These are phyloP conservation scores for Gaeumannomyces tritici DNA, from an alignment of 2,329 filamentous ascomycete species.

Conservation along the genomic window DNA sequence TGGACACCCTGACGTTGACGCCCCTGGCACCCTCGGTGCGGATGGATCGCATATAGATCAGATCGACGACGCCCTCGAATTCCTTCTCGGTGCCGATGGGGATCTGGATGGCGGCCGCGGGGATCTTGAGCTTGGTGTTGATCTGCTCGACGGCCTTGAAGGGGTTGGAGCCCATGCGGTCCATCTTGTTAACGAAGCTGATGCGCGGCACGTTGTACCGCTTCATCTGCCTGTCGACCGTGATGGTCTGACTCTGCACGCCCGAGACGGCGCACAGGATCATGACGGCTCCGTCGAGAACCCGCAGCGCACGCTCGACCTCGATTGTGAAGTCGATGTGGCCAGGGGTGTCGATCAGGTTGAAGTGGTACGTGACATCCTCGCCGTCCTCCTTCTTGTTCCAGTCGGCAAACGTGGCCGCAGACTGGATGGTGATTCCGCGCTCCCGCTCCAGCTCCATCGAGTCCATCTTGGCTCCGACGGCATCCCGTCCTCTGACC, in stretches of 20 bases:
- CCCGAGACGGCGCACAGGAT: constrained; percentile 95
- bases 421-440: constrained; percentile 97
- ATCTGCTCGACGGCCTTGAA: constrained; percentile 98
- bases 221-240: constrained; percentile 97
- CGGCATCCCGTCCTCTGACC: constrained; percentile 86
- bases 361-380: constrained; percentile 92
- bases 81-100: constrained; percentile 89
- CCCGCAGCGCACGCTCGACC: constrained; percentile 88
- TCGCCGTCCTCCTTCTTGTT: constrained; percentile 67
- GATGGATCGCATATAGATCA: constrained; percentile 85
- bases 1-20: constrained; percentile 63
- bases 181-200: constrained; percentile 99
- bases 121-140: constrained; percentile 88
- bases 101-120: constrained; percentile 86
- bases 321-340: constrained; percentile 99
- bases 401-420: constrained; percentile 97
- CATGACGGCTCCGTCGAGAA: constrained; percentile 95
- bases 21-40: constrained; percentile 85
- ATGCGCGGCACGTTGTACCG: constrained; percentile 93
- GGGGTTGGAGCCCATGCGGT: constrained; percentile 95
- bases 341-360: constrained; percentile 95
- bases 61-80: constrained; percentile 85
- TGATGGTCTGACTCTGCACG: constrained; percentile 96
- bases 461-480: constrained; percentile 98
- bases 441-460: constrained; percentile 99